These are phyloP conservation scores for Cyamopsis tetragonoloba DNA, from an alignment of 306 rosid genomes.

Conservation along the genomic window DNA sequence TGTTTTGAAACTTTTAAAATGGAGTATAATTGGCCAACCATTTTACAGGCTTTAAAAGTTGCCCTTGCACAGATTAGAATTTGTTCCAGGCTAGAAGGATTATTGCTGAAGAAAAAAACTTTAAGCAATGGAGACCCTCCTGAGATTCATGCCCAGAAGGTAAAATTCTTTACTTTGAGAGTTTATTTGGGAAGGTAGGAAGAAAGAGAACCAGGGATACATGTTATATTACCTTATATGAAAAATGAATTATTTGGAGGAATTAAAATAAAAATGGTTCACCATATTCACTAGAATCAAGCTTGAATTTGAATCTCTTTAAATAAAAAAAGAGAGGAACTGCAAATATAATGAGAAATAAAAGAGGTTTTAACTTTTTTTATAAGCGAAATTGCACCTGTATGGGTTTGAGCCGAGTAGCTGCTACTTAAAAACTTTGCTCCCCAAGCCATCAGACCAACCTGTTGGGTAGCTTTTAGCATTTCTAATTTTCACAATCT, in stretches of 20 bases:
- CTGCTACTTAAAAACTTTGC: too few species aligned
- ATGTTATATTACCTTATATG: not conserved
- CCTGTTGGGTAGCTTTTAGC: too few species aligned
- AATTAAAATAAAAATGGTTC: not conserved
- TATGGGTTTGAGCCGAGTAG: too few species aligned
- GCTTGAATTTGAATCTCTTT: not conserved
- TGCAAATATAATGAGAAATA: slow-evolving; percentile 12
- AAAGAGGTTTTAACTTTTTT: not conserved
- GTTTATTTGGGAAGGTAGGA: slow-evolving; percentile 10
- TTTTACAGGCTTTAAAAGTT: slow-evolving; percentile 69
- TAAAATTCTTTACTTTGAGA: slow-evolving; percentile 24
- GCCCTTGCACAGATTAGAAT: slow-evolving; percentile 80
- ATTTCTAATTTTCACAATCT: not conserved
- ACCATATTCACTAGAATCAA: not conserved
- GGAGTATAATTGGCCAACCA: slow-evolving; percentile 18
- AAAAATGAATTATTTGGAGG: slow-evolving; percentile 2
- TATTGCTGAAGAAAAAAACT: slow-evolving; percentile 64
- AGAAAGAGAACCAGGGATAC: not conserved
- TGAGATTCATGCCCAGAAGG: slow-evolving; percentile 90
- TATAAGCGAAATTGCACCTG: too few species aligned
- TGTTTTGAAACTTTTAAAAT: slow-evolving; percentile 15
- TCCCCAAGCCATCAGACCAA: too few species aligned
- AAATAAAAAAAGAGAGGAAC: not conserved
- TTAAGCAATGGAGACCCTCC: slow-evolving; percentile 74
- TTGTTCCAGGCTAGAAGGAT: slow-evolving; percentile 86